Evolutionary conservation across 768 basidiomycete species (phyloP), one percentile per base, ranked within the genome.

Genomic region (Sistotremastrum suecicum): DNA sequence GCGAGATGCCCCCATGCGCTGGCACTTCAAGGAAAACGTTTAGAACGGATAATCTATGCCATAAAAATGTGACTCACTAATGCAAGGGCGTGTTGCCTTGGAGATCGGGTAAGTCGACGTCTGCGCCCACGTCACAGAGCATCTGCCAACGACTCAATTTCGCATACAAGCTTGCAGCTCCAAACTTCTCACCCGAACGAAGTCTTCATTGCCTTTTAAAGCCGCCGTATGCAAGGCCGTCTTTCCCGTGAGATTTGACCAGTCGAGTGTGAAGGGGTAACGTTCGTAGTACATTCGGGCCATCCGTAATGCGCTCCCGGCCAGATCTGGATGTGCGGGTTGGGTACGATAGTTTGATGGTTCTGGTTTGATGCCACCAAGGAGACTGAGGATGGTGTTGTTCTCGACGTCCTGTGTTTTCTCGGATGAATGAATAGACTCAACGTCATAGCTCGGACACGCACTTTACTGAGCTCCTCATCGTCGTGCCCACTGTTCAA

Each of bases 1-100:
- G 83, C 68, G 56, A 88, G 69, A 57, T 88, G 83, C 36, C 83
- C 83, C 86, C 86, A 89, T 12, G 86, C 74, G 57, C 88, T 90
- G 28, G 87, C 86, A 60, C 87, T 90, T 53, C 32, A 50, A 42
- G 35, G 47, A 42, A 37, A 46, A 42, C 30, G 41, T 48, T 50
- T 47, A 49, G 41, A 28, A 42, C 20, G 44, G 40, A 35, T 31
- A 36, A 28, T 41, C 2, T 4, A 37, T 41, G 9, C 11, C 6
- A 42, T 8, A 43, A 43, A 32, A 34, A 46, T 42, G 34, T 3
- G 33, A 67, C 86, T 63, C 58, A 92, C 89, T 91, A 91, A 62
- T 97, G 92, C 45, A 97, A 64, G 33, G 92, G 79, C 1, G 89
- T 87, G 55, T 95, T 94, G 40, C 92, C 92, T 64, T 83, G 78